These are phyloP conservation scores for Leccinum subgranulosum DNA, from an alignment of 768 basidiomycete species.

Conservation along the genomic window DNA sequence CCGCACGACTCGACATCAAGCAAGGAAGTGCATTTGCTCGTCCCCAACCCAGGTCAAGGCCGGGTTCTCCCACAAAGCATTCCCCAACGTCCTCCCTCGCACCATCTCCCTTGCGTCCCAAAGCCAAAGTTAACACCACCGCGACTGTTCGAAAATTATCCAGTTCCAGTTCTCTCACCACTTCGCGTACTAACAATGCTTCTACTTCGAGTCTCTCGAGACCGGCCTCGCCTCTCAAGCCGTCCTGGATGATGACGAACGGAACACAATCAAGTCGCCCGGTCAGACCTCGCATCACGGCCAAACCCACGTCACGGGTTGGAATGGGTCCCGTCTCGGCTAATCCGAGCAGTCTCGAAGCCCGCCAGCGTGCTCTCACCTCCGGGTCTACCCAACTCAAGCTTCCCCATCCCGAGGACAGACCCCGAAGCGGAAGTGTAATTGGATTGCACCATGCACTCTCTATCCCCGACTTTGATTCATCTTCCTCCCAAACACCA, in stretches of 20 bases:
- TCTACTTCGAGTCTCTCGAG: slow-evolving; percentile 42
- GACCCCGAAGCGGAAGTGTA: slow-evolving; percentile 31
- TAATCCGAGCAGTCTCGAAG: slow-evolving; percentile 15
- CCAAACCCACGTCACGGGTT: slow-evolving; percentile 31
- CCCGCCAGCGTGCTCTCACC: slow-evolving; percentile 32
- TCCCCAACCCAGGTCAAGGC: slow-evolving; percentile 38
- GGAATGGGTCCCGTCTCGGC: slow-evolving; percentile 7
- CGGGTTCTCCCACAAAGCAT: slow-evolving; percentile 48
- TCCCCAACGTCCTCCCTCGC: slow-evolving; percentile 25
- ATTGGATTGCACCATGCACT: slow-evolving; percentile 24
- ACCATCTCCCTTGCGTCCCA: slow-evolving; percentile 40
- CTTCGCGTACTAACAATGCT: slow-evolving; percentile 22
- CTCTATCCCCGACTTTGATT: slow-evolving; percentile 21
- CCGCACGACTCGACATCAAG: slow-evolving; percentile 48
- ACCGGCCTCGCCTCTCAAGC: slow-evolving; percentile 38
- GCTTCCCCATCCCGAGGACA: slow-evolving; percentile 31
- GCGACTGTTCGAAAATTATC: slow-evolving; percentile 37
- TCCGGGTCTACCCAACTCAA: slow-evolving; percentile 21
- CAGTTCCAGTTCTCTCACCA: slow-evolving; percentile 20
- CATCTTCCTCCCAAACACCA: slow-evolving; percentile 11
- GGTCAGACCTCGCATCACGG: slow-evolving; percentile 24
- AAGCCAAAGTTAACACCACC: slow-evolving; percentile 60
- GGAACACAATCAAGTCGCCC: slow-evolving; percentile 24
- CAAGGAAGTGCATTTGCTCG: slow-evolving; percentile 30
- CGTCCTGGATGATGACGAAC: slow-evolving; percentile 35